Base-by-base conservation (phyloP, 257 asterid genomes). In the Nicotiana benthamiana region DNA sequence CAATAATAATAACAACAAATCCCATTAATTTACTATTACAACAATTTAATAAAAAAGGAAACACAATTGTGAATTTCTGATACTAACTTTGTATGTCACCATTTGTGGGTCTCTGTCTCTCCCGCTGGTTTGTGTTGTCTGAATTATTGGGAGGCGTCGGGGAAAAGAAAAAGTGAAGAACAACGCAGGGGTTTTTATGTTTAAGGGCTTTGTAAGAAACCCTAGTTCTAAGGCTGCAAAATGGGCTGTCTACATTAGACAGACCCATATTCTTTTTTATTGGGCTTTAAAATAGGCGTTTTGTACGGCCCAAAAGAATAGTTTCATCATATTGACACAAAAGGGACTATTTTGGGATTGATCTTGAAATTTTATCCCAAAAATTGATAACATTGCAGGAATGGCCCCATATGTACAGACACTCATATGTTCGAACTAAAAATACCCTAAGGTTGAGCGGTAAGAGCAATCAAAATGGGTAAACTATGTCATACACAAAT, bases 31-130 rank as follows among this genome's bases (percentile, higher is more conserved):
- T 40, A 40, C 9, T 82, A 79, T 26, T 17, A 54, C 68, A 30
- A 67, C 26, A 60, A 18, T 18, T 9, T 12, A 54, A 68, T 57
- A 28, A 9, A 46, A 59, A 66, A 20, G 53, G 3, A 28, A 17
- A 54, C 7, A 18, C 16, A 9, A 1, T 9, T 9, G 7, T 53
- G 1, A 76, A 15, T 6, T 4, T 46, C 3, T 24, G 30, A 54
- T 66, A 46, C 77, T 43, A 53, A 87, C 94, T 87, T 52, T 89
- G 90, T 62, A 90, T 24, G 86, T 83, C 86, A 82, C 92, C 94
- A 90, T 90, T 82, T 85, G 70, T 60, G 75, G 32, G 40, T n/a
- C 48, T 26, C 83, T 32, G 20, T 82, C 79, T 46, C 70, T 48
- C n/a, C 83, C 76, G 82, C 63, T 54, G 62, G 72, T 20, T 54